phyloP scores from a whole-genome alignment of 495 filamentous ascomycete genomes.

The Bombardia bombarda region DNA sequence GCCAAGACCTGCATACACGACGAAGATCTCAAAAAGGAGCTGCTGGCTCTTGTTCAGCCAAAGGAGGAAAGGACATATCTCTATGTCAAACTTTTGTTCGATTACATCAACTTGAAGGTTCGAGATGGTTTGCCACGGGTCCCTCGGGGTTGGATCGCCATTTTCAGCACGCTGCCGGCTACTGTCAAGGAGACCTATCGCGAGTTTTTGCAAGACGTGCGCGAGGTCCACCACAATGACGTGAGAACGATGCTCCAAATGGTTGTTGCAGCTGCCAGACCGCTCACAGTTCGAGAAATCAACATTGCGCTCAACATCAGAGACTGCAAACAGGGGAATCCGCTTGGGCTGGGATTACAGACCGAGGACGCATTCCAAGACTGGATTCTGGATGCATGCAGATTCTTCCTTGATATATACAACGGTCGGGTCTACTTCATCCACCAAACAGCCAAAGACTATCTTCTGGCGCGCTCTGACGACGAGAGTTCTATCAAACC shows the following conservation, averaged over 20 bases:
- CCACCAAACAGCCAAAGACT: conserved; percentile 39
- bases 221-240: conserved; percentile 9
- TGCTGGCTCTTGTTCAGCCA: conserved; percentile 5
- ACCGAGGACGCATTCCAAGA: conserved; percentile 7
- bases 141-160: conserved; percentile 9
- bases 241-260: conserved; percentile 13
- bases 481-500: conserved; percentile 1
- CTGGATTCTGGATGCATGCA: conserved; percentile 22
- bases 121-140: conserved; percentile 10
- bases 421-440: conserved; percentile 27
- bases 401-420: conserved; percentile 25
- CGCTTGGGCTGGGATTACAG: conserved; percentile 9
- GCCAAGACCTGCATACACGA: conserved; percentile 11
- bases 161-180: conserved; percentile 12
- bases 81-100: conserved; percentile 16
- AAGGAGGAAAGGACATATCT: conserved; percentile 12
- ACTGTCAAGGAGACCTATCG: conserved; percentile 13
- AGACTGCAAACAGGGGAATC: conserved; percentile 8
- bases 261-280: conserved; percentile 9
- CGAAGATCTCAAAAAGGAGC: conserved; percentile 6
- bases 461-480: conserved; percentile 11
- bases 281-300: conserved; percentile 12
- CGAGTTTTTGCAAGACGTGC: conserved; percentile 9
- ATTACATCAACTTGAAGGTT: conserved; percentile 10
- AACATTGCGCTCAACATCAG: conserved; percentile 17